Evolutionary conservation across 768 basidiomycete genomes (phyloP), one percentile per base, ranked within the genome.

Genomic region (Lyophyllum semitale): DNA sequence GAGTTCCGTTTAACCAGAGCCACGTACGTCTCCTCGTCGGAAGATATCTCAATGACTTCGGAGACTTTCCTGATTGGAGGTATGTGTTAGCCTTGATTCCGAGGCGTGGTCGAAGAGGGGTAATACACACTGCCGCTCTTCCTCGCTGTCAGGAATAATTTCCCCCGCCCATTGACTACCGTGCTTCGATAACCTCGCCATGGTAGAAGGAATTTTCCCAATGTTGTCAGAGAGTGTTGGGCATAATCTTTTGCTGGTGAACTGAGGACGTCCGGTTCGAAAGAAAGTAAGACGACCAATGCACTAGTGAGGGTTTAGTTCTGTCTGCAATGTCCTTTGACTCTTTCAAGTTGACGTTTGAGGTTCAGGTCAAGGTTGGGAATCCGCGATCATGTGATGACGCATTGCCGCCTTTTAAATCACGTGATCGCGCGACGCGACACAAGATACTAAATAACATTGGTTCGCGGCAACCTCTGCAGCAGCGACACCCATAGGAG

Each of bases 11-110:
- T 59, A 55, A 20, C 50, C 30, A 48, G 29, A 27, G 12, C 13
- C 13, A 64, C 72, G 50, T 59, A 73, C 75, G 55, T 48, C 1
- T 74, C 70, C 48, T 76, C 75, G 33, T 77, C 78, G 32, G 83
- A 84, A 17, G 80, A 83, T 66, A 84, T 80, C 60, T 84, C 80
- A 54, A 87, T 84, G 22, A 85, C 68, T 41, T 76, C 69, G 5
- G 26, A 25, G 9, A 2, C 38, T 61, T 59, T 33, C 59, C 48
- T 46, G 23, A 2, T 18, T 8, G 23, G 7, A 44, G 38, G 12
- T 26, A 30, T 37, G 15, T 23, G 20, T 25, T 49, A 59, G 32
- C 54, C 23, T 1, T 33, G 8, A 26, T 7, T 4, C 45, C 42
- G 46, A 32, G n/a, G n/a, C n/a, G n/a, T n/a, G n/a, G n/a, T n/a